phyloP scores from a whole-genome alignment of 179 eudicot genomes.

The Pouteria campechiana region DNA sequence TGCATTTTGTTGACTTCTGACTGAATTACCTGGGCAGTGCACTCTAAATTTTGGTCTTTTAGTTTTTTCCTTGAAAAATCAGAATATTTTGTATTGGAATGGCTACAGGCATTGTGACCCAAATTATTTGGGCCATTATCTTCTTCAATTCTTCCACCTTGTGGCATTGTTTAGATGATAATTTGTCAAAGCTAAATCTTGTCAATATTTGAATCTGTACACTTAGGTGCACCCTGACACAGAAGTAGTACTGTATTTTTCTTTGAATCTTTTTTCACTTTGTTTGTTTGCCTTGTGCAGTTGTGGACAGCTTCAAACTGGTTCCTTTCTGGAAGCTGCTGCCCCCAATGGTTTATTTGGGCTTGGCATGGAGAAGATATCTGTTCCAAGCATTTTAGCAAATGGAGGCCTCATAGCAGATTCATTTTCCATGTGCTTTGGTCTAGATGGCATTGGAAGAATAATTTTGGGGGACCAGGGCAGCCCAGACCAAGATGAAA shows the following conservation, averaged over 20 bases:
- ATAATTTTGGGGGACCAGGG: slow-evolving; percentile 89
- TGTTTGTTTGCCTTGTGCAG: slow-evolving; percentile 33
- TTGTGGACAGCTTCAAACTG: slow-evolving; percentile 77
- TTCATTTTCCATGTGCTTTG: slow-evolving; percentile 99
- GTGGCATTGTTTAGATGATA: too few species aligned
- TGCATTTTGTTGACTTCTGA: too few species aligned
- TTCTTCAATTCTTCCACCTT: too few species aligned
- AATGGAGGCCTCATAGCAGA: slow-evolving; percentile 52
- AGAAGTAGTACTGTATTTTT: background rate
- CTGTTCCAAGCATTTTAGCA: slow-evolving; percentile 82
- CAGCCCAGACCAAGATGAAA: slow-evolving; percentile 68
- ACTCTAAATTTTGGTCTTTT: too few species aligned
- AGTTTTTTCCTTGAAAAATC: too few species aligned
- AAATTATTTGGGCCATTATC: too few species aligned
- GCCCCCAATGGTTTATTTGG: slow-evolving; percentile 97
- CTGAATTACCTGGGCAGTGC: too few species aligned
- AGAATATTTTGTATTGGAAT: too few species aligned
- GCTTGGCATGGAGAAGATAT: slow-evolving; percentile 64
- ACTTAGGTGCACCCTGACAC: background rate
- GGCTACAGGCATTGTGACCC: too few species aligned
- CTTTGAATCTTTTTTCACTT: background rate
- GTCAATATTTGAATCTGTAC: too few species aligned
- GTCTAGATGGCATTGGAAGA: slow-evolving; percentile 58
- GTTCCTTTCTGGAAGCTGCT: slow-evolving; percentile 77
- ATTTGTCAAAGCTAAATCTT: too few species aligned